These are phyloP conservation scores for Suillus occidentalis DNA, from an alignment of 768 basidiomycete genomes.

Conservation along the genomic window DNA sequence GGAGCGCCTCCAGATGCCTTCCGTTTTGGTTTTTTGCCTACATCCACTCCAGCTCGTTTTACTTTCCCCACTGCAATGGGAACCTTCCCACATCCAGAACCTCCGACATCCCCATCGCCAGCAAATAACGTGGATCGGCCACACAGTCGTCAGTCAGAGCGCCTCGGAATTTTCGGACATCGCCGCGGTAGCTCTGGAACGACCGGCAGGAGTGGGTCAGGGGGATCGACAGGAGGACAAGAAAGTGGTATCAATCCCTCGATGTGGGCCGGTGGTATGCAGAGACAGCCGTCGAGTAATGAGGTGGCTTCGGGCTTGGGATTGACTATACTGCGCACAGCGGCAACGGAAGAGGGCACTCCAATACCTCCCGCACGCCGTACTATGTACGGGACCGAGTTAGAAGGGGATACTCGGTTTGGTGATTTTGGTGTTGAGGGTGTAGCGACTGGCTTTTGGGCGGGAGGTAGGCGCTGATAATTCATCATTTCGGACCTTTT, in stretches of 20 bases:
- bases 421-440: slow-evolving; percentile 83
- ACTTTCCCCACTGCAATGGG: slow-evolving; percentile 39
- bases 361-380: slow-evolving; percentile 52
- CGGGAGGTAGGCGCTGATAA: slow-evolving; percentile 44
- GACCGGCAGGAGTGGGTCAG: slow-evolving; percentile 27
- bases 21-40: slow-evolving; percentile 49
- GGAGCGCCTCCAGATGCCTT: slow-evolving; percentile 57
- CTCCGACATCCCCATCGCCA: slow-evolving; percentile 35
- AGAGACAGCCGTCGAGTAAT: slow-evolving; percentile 41
- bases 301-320: slow-evolving; percentile 46
- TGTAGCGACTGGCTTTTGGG: slow-evolving; percentile 73
- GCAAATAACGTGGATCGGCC: slow-evolving; percentile 33
- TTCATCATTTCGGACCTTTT: neutral
- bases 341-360: slow-evolving; percentile 39
- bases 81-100: slow-evolving; percentile 35
- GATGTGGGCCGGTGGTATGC: slow-evolving; percentile 20
- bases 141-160: slow-evolving; percentile 34
- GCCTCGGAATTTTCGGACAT: slow-evolving; percentile 27
- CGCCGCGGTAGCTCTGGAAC: slow-evolving; percentile 41
- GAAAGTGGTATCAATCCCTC: slow-evolving; percentile 37
- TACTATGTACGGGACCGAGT: slow-evolving; percentile 84
- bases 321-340: slow-evolving; percentile 39
- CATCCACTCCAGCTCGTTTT: slow-evolving; percentile 50
- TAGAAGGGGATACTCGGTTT: slow-evolving; percentile 80
- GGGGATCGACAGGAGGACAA: slow-evolving; percentile 29